Base-by-base conservation (phyloP, 2,329 filamentous ascomycete species). In the Aspergillus caelatus region DNA sequence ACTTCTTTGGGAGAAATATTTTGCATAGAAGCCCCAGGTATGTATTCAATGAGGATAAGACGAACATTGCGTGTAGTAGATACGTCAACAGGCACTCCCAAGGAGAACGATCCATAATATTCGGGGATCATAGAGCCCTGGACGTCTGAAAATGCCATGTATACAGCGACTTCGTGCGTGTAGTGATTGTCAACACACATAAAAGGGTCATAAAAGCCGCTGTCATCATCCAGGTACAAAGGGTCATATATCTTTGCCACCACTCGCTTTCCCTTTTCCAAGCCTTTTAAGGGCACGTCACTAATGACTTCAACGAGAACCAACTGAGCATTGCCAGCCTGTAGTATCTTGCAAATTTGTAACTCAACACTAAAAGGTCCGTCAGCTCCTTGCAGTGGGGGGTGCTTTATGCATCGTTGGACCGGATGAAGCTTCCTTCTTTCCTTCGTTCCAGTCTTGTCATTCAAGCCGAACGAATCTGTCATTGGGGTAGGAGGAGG, bases 231-330 rank as follows among this genome's bases (percentile, higher is more conserved):
- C 39, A 70, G 64, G 52, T 71, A 71, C 43, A 70, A 65, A 52
- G 70, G 70, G 65, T 72, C 66, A 54, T 70, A 72, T 57, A 70
- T 54, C 39, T 72, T 72, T 30, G 67, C 66, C 30, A 74, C 68
- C 5, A 71, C 58, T 56, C 53, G 54, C 28, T 59, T 65, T 30
- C 61, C 59, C 45, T 45, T 36, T 57, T 55, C 60, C 39, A 41
- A 19, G 39, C 16, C 39, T 41, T 41, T n/a, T 9, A 41, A n/a
- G 16, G 39, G 39, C 39, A 19, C 16, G 8, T n/a, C 39, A 41
- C 39, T 41, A 55, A 59, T 61, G 12, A 52, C 23, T 52, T 52
- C 48, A 23, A 23, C 48, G 28, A 52, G 21, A 23, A 52, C 21
- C 14, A 52, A 1, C 23, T 52, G 48, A 9, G 48, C 48, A 28